A percentile compares a stretch with the other conserved stretches of the same genome.
Evolutionary conservation across 139 green algal species (phyloP).

Genomic region (Picochlorum sp.): DNA sequence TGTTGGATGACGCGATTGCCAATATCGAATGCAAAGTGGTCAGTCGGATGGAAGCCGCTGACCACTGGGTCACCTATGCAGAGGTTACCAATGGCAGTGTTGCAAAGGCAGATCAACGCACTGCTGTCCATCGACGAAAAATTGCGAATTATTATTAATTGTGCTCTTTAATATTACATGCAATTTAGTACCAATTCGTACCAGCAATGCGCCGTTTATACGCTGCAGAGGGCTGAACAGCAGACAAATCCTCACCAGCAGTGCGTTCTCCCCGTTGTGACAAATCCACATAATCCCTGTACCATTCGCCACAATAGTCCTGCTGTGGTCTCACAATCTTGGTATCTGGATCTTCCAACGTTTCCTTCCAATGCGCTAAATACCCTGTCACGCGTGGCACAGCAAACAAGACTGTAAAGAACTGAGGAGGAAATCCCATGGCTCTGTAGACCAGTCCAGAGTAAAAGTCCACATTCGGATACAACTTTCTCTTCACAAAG

Average conservation of each 20-base stretch:
- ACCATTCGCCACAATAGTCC: slow-evolving; percentile 90
- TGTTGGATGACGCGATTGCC: slow-evolving; percentile 58
- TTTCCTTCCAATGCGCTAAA: slow-evolving; percentile 95
- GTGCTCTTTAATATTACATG: neutral
- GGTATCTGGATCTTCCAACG: slow-evolving; percentile 85
- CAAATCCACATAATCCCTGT: slow-evolving; percentile 68
- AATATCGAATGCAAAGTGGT: slow-evolving; percentile 84
- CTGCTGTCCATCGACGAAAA: slow-evolving; percentile 86
- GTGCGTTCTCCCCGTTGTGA: slow-evolving; percentile 10
- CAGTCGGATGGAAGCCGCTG: slow-evolving; percentile 82
- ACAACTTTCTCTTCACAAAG: slow-evolving; percentile 88
- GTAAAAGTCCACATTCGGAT: slow-evolving; percentile 99
- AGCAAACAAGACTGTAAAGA: slow-evolving; percentile 99
- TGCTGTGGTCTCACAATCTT: slow-evolving; percentile 97
- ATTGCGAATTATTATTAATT: slow-evolving; percentile 84
- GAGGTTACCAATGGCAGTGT: slow-evolving; percentile 69
- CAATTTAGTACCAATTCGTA: slow-evolving; percentile 54
- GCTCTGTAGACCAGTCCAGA: slow-evolving; percentile 80
- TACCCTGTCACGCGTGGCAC: slow-evolving; percentile 88
- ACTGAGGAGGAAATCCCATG: slow-evolving; percentile 94
- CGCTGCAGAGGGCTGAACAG: slow-evolving; percentile 73
- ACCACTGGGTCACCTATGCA: slow-evolving; percentile 96
- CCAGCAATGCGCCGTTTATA: slow-evolving; percentile 74
- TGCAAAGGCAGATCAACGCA: slow-evolving; percentile 53
- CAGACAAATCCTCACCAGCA: slow-evolving; percentile 38